phyloP scores from a whole-genome alignment of 2,329 filamentous ascomycete genomes.

The Pestalotiopsis sp. region DNA sequence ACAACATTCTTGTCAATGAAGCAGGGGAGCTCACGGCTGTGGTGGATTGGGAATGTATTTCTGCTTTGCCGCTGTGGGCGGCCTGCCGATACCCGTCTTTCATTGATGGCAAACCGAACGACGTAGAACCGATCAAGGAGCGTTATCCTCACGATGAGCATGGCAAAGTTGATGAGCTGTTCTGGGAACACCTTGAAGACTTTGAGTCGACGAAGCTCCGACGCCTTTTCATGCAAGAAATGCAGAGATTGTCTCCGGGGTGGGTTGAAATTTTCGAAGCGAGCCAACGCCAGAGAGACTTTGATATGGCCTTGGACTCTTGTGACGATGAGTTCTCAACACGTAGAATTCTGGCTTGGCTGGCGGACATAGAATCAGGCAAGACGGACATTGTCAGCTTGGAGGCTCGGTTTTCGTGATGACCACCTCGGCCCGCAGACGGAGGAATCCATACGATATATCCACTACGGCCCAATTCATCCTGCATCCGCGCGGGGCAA shows the following conservation, averaged over 20 bases:
- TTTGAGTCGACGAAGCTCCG: slow-evolving; percentile 5
- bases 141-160: background rate
- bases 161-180: slow-evolving; percentile 4
- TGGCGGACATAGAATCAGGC: slow-evolving; percentile 5
- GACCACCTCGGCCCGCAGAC: no score
- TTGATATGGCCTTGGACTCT: slow-evolving; percentile 3
- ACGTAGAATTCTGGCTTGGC: background rate
- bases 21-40: slow-evolving; percentile 36
- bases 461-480: no score
- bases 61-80: slow-evolving; percentile 40
- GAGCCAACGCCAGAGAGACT: slow-evolving; percentile 7
- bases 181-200: slow-evolving; percentile 7
- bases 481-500: no score
- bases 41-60: slow-evolving; percentile 46
- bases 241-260: background rate
- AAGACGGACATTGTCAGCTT: background rate
- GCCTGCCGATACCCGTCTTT: slow-evolving; percentile 20
- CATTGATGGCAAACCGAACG: slow-evolving; percentile 2
- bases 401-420: slow-evolving; percentile 2
- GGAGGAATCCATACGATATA: no score
- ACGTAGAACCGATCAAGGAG: slow-evolving; percentile 1
- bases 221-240: background rate
- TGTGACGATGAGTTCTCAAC: slow-evolving; percentile 10
- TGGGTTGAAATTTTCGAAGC: background rate
- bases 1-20: slow-evolving; percentile 43